Base-by-base conservation (phyloP, 768 basidiomycete species). In the Mycena polygramma region DNA sequence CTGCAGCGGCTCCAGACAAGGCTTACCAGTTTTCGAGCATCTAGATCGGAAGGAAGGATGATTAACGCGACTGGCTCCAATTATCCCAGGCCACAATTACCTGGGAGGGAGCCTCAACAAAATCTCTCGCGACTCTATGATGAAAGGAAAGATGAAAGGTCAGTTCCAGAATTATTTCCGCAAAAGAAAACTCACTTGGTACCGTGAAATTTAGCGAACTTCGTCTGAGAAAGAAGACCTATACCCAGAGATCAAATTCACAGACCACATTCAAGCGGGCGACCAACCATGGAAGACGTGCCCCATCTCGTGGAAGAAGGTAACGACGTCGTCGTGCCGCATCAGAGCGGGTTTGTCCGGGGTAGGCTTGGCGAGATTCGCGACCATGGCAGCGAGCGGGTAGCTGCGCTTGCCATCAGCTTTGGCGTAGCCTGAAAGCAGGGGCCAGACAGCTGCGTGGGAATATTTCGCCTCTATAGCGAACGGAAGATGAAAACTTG, bases 261-360 rank as follows among this genome's bases (percentile, higher is more conserved):
- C 6, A 30, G 30, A 30, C 30, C 30, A 19, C 26, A 9, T 30
- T 19, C 17, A 19, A 22, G n/a, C 9, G 4, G 11, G 7, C 10
- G 35, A 19, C 22, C 20, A 7, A 54, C 70, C 89, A 72, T 91
- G 90, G 83, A 91, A 91, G 6, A 89, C 89, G 69, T 91, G 90
- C 0, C 91, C 94, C 92, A 94, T 93, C 80, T 95, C 95, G 74
- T 96, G 95, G 88, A 96, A 95, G 82, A 96, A 94, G 0, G 94
- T 96, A 14, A 94, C 94, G 1, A 94, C 94, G 66, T 95, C 93
- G 74, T 92, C 90, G 70, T 95, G 94, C n/a, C 88, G 83, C 94
- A 97, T 93, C 43, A 95, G 82, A 22, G 94, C 94, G 2, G 94
- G 94, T 68, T 91, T 90, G 8, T 91, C 89, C 1, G 91, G 88